phyloP scores from a whole-genome alignment of 257 asterid genomes.

The Scutellaria barbata region DNA sequence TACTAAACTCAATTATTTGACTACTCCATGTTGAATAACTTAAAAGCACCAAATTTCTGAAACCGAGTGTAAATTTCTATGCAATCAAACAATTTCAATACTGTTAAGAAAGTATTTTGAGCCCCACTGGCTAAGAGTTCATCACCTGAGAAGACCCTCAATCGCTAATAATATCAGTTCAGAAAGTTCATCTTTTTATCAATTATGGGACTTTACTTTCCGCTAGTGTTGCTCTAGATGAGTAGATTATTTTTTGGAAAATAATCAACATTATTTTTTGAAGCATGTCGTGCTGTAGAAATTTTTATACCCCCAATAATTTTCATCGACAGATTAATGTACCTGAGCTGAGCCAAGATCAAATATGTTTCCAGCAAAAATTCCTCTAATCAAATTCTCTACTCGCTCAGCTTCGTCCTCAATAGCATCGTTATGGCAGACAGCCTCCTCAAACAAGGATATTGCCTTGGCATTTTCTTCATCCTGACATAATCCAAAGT shows the following conservation, averaged over 20 bases:
- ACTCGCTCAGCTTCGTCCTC: conserved; percentile 68
- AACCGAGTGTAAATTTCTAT: conserved; percentile 11
- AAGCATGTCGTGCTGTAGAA: background rate
- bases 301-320: conserved; percentile 16
- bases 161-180: background rate
- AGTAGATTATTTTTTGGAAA: background rate
- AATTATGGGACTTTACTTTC: conserved; percentile 1
- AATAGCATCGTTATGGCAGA: conserved; percentile 72
- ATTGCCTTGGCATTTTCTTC: conserved; percentile 96
- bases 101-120: conserved; percentile 12
- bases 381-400: conserved; percentile 83
- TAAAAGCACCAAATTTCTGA: conserved; percentile 1
- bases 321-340: conserved; percentile 29
- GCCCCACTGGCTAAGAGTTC: conserved; percentile 10
- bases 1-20: background rate
- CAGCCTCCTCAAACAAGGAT: conserved; percentile 78
- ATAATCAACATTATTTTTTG: no score
- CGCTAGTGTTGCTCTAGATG: conserved; percentile 23
- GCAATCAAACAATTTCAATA: conserved; percentile 11
- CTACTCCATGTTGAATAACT: background rate
- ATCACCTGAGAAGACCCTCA: conserved; percentile 21
- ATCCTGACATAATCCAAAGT: conserved; percentile 52
- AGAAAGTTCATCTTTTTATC: conserved; percentile 6
- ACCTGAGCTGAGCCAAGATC: conserved; percentile 99
- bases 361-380: conserved; percentile 96